These are phyloP conservation scores for Helenozyma baotianmanensis DNA, from an alignment of 805 yeast species.

Conservation along the genomic window DNA sequence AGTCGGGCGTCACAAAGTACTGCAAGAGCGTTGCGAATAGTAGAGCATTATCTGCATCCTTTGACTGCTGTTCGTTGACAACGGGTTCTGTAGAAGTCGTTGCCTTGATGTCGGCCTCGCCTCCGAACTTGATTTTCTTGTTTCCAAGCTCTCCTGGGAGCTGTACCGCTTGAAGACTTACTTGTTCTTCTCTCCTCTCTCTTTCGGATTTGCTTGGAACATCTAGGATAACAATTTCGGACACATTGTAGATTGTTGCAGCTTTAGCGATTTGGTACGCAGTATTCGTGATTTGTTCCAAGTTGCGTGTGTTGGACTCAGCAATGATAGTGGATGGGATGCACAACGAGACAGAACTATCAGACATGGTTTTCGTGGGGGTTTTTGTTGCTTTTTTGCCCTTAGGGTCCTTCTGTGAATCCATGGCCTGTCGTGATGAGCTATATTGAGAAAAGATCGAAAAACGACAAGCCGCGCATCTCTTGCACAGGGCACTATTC, in stretches of 20 bases:
- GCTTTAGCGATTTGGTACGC: constrained; percentile 78
- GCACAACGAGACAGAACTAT: constrained; percentile 65
- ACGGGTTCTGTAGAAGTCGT: too few relatives aligned
- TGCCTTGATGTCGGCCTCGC: too few relatives aligned
- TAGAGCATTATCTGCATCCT: constrained; percentile 35
- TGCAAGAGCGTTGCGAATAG: constrained; percentile 68
- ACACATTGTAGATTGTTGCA: constrained; percentile 63
- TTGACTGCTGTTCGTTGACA: too few relatives aligned
- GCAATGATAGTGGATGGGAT: constrained; percentile 67
- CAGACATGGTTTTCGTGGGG: too few relatives aligned
- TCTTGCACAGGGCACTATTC: too few relatives aligned
- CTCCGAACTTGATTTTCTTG: too few relatives aligned
- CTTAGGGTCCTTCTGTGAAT: too few relatives aligned
- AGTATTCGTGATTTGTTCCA: constrained; percentile 68
- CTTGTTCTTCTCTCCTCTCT: constrained; percentile 15
- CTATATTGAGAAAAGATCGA: too few relatives aligned
- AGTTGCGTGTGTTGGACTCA: constrained; percentile 49
- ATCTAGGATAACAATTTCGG: constrained; percentile 71
- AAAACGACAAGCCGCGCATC: too few relatives aligned
- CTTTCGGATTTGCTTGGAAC: constrained; percentile 28
- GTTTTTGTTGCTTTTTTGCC: too few relatives aligned
- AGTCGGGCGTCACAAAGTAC: constrained; percentile 81
- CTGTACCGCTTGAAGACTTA: constrained; percentile 15
- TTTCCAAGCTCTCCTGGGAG: not conserved
- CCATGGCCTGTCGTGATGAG: too few relatives aligned